These are phyloP conservation scores for Senecio squalidus DNA, from an alignment of 140 eudicot genomes.

Conservation along the genomic window DNA sequence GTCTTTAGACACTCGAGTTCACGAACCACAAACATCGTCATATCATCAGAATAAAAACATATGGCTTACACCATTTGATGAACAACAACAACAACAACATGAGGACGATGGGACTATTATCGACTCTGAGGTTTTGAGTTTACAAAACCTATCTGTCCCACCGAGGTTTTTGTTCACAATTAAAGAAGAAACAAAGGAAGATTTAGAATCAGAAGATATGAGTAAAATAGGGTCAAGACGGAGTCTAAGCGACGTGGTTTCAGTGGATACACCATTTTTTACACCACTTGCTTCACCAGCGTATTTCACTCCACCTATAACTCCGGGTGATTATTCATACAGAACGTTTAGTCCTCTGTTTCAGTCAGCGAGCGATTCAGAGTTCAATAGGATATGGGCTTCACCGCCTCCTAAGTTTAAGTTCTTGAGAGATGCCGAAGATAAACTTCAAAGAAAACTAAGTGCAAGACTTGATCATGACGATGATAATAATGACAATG, in stretches of 20 bases:
- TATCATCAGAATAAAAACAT: slow-evolving; percentile 24
- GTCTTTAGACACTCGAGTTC: slow-evolving; percentile 46
- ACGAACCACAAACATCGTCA: slow-evolving; percentile 38
- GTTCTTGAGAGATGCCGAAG: slow-evolving; percentile 92
- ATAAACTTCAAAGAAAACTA: slow-evolving; percentile 45
- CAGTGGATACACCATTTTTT: slow-evolving; percentile 58
- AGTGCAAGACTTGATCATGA: slow-evolving; percentile 23
- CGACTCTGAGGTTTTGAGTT: slow-evolving; percentile 27
- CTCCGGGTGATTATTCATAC: slow-evolving; percentile 38
- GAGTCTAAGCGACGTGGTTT: slow-evolving; percentile 54
- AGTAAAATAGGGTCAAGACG: slow-evolving; percentile 40
- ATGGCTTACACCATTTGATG: slow-evolving; percentile 30
- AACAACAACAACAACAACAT: neutral
- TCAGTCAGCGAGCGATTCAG: slow-evolving; percentile 59
- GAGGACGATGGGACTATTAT: slow-evolving; percentile 6
- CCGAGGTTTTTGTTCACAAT: slow-evolving; percentile 85
- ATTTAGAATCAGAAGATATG: slow-evolving; percentile 64
- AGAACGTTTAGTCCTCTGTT: slow-evolving; percentile 48
- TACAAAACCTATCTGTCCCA: slow-evolving; percentile 43
- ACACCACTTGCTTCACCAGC: slow-evolving; percentile 74
- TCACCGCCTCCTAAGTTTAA: slow-evolving; percentile 84
- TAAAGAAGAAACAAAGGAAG: slow-evolving; percentile 79
- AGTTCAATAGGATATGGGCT: slow-evolving; percentile 56
- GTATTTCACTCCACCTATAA: slow-evolving; percentile 65
- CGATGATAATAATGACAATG: slow-evolving; percentile 1